Evolutionary conservation across 306 rosid species (phyloP).

Genomic region (Pyrus betulifolia): DNA sequence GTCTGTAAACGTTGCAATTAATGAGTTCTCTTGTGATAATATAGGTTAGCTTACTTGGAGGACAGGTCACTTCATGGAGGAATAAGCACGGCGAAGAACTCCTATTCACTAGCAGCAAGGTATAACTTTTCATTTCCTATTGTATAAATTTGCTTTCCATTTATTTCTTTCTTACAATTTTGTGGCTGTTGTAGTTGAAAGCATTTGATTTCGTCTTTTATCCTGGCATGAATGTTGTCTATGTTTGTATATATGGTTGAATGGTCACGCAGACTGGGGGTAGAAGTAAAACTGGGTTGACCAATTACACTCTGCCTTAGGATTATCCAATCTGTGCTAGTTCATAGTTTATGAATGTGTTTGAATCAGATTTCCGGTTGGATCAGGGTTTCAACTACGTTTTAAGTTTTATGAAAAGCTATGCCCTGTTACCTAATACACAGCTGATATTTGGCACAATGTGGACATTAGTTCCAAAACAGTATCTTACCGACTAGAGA

Average conservation of each 20-base stretch:
- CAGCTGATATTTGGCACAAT: neutral
- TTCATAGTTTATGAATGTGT: neutral
- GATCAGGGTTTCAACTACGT: neutral
- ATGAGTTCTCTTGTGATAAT: slow-evolving; percentile 21
- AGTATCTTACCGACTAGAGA: slow-evolving; percentile 13
- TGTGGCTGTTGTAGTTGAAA: neutral
- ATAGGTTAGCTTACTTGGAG: slow-evolving; percentile 87
- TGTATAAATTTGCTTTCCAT: neutral
- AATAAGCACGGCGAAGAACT: slow-evolving; percentile 85
- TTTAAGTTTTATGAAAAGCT: neutral
- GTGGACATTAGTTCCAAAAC: neutral
- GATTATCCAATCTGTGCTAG: neutral
- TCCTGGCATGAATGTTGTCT: neutral
- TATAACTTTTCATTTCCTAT: slow-evolving; percentile 5
- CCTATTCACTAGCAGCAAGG: slow-evolving; percentile 90
- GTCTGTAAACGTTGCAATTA: neutral
- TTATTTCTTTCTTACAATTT: neutral
- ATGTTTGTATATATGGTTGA: neutral
- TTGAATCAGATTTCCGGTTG: neutral
- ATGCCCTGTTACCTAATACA: neutral
- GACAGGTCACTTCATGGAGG: slow-evolving; percentile 88
- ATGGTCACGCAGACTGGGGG: neutral
- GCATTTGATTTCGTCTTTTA: neutral
- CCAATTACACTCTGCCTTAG: neutral
- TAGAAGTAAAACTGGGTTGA: neutral